A percentile compares a stretch with the other conserved stretches of the same genome.
These are phyloP conservation scores for Gloeophyllum trabeum DNA, from an alignment of 768 basidiomycete species.

Conservation along the genomic window DNA sequence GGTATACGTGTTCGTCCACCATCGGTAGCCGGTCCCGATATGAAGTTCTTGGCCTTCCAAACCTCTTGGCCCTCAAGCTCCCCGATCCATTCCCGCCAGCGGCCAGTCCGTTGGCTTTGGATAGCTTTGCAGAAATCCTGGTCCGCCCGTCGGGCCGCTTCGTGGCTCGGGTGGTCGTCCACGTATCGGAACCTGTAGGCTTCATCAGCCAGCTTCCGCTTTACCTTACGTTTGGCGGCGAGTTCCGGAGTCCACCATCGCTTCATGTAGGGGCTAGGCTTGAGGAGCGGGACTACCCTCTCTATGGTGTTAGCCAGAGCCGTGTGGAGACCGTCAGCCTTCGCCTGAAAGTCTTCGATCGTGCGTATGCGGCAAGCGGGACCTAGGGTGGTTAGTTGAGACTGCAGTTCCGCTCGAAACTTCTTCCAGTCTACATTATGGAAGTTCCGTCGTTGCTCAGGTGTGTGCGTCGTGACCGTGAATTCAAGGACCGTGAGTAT, in stretches of 20 bases:
- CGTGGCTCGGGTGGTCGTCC: neutral
- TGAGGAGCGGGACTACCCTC: neutral
- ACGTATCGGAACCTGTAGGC: neutral
- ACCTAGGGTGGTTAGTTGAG: neutral
- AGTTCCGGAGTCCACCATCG: neutral
- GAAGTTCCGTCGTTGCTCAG: conserved; percentile 13
- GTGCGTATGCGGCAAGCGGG: neutral
- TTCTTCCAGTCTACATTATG: conserved; percentile 18
- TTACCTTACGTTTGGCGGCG: neutral
- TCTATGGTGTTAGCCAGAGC: neutral
- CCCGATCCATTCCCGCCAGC: conserved; percentile 14
- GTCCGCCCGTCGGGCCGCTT: neutral
- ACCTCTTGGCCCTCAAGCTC: conserved; percentile 6
- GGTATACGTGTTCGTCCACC: conserved; percentile 10
- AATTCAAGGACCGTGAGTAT: conserved; percentile 21
- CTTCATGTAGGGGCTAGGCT: neutral
- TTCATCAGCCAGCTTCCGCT: neutral
- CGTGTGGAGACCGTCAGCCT: neutral
- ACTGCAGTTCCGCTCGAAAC: conserved; percentile 13
- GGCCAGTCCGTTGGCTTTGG: conserved; percentile 8
- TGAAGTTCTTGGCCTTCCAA: conserved; percentile 10
- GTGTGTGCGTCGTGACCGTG: neutral
- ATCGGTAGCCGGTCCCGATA: conserved; percentile 5
- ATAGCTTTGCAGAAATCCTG: neutral
- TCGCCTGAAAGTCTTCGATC: neutral